Conservation (phyloP, 225 moss, liverwort and hornwort species). For the Polytrichum formosum region DNA sequence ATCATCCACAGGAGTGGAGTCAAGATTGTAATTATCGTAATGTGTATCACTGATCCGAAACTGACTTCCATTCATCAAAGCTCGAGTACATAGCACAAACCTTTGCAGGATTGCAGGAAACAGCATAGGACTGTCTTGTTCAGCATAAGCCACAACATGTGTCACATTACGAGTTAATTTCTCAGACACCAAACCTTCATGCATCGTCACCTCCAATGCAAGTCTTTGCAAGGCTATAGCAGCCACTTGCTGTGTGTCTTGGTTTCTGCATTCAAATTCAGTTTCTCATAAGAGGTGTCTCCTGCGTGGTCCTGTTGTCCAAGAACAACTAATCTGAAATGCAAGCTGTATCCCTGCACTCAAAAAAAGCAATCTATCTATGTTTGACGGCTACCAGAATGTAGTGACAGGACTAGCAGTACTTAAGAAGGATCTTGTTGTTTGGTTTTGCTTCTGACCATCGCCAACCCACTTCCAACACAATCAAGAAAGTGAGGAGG, state of each 20-base stretch:
- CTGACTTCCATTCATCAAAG: not conserved
- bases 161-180: slow-evolving; percentile 57
- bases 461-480: not conserved
- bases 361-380: too few species aligned
- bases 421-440: too few species aligned
- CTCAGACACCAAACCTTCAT: slow-evolving; percentile 55
- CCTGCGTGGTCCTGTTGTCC: too few species aligned
- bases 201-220: slow-evolving; percentile 84
- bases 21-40: too few species aligned
- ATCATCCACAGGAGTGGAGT: too few species aligned
- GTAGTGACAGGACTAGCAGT: too few species aligned
- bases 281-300: slow-evolving; percentile 11
- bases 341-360: too few species aligned
- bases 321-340: too few species aligned
- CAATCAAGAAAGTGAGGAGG: slow-evolving; percentile 3
- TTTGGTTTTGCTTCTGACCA: too few species aligned
- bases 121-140: slow-evolving; percentile 42
- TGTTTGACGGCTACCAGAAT: too few species aligned
- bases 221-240: slow-evolving; percentile 61
- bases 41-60: not conserved
- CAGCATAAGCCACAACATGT: slow-evolving; percentile 72
- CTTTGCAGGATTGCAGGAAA: slow-evolving; percentile 68
- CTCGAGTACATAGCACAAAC: slow-evolving; percentile 11
- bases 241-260: slow-evolving; percentile 62
- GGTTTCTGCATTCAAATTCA: slow-evolving; percentile 51